Base-by-base conservation (phyloP, 768 basidiomycete species). In the Lactifluus hygrophoroides region DNA sequence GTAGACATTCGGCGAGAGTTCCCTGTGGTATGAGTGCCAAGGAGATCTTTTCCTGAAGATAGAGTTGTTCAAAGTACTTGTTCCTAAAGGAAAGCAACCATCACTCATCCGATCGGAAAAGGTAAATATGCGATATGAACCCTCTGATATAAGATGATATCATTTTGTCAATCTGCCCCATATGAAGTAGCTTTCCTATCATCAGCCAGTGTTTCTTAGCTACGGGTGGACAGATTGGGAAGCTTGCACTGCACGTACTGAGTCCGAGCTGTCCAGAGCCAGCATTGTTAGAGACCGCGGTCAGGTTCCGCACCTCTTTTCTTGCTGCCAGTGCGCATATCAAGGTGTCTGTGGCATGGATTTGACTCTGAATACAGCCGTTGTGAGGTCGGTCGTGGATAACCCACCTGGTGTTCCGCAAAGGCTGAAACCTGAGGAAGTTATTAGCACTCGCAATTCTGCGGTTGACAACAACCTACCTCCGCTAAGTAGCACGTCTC, bases 1-100 rank as follows among this genome's bases (percentile, higher is more conserved):
- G n/a, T n/a, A n/a, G n/a, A n/a, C n/a, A n/a, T n/a, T n/a, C n/a
- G n/a, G n/a, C n/a, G n/a, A n/a, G n/a, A n/a, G 90, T 94, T 10
- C 92, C 93, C 72, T 96, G 93, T 3, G 94, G 93, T 27, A 90
- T 89, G 21, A 95, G 84, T 66, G 94, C 93, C 35, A 94, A 74
- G 8, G 86, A 84, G 58, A 95, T 85, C 63, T 85, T 72, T n/a
- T n/a, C n/a, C n/a, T n/a, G n/a, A n/a, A n/a, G n/a, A n/a, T n/a
- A n/a, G n/a, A n/a, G n/a, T n/a, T n/a, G n/a, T n/a, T n/a, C n/a
- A n/a, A n/a, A n/a, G n/a, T n/a, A n/a, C n/a, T n/a, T n/a, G n/a
- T n/a, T n/a, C n/a, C n/a, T n/a, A n/a, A n/a, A n/a, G n/a, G n/a
- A n/a, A n/a, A n/a, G n/a, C n/a, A n/a, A n/a, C 8, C 30, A 25